Percentiles rank a stretch among this genome's conserved stretches.
Conservation (phyloP, 768 basidiomycete genomes). For the Phanerodontia chrysosporium region DNA sequence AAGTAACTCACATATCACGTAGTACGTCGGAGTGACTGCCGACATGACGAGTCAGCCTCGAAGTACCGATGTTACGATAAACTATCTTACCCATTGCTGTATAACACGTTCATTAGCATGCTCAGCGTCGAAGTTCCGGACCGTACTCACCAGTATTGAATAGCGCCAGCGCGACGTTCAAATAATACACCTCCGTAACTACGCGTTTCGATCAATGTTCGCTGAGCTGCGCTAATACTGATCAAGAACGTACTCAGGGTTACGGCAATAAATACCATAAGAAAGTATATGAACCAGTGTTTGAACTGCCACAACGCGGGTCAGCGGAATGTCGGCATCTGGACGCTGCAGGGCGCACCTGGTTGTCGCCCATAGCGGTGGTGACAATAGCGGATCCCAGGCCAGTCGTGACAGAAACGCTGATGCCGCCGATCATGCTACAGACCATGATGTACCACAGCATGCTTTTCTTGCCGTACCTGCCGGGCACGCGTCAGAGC, state of each 20-base stretch:
- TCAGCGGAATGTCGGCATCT: slow-evolving; percentile 3
- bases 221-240: not conserved
- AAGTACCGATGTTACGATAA: slow-evolving; percentile 11
- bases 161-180: slow-evolving; percentile 92
- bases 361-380: slow-evolving; percentile 69
- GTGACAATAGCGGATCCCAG: slow-evolving; percentile 89
- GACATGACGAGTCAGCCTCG: slow-evolving; percentile 29
- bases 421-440: slow-evolving; percentile 94
- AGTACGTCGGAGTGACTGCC: slow-evolving; percentile 81
- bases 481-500: too few species aligned
- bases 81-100: slow-evolving; percentile 59
- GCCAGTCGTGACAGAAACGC: slow-evolving; percentile 92
- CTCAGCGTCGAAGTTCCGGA: slow-evolving; percentile 27
- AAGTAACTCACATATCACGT: slow-evolving; percentile 66
- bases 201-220: slow-evolving; percentile 7
- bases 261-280: slow-evolving; percentile 75
- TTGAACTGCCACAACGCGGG: slow-evolving; percentile 59
- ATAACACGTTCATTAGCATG: slow-evolving; percentile 11
- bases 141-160: slow-evolving; percentile 76
- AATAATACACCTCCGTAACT: slow-evolving; percentile 92
- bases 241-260: slow-evolving; percentile 55
- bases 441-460: slow-evolving; percentile 94
- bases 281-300: slow-evolving; percentile 88
- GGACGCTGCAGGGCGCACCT: slow-evolving; percentile 40
- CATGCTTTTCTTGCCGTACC: slow-evolving; percentile 91